Conservation (phyloP, 768 basidiomycete genomes). For the Grammothele lineata region DNA sequence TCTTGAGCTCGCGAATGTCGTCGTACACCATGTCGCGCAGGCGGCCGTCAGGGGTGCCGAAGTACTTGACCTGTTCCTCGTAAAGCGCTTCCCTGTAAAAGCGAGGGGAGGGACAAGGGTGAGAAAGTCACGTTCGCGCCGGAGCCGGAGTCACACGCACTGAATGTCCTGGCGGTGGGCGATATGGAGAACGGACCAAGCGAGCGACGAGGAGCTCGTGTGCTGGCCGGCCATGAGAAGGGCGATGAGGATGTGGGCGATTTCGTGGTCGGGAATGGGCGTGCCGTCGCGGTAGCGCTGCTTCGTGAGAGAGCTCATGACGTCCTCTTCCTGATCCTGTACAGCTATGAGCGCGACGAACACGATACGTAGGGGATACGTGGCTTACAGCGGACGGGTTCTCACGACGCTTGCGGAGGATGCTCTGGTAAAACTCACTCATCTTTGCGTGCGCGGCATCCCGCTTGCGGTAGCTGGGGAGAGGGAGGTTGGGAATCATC, state of each 20-base stretch:
- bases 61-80: constrained; percentile 82
- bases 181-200: constrained; percentile 88
- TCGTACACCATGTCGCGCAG: constrained; percentile 83
- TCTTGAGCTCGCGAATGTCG: constrained; percentile 74
- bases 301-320: constrained; percentile 83
- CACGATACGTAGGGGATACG: no score
- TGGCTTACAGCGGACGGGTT: constrained; percentile 39
- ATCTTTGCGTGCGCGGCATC: constrained; percentile 91
- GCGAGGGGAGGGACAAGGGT: constrained; percentile 1
- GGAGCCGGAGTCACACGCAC: constrained; percentile 59
- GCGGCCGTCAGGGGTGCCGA: constrained; percentile 74
- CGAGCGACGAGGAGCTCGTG: constrained; percentile 88
- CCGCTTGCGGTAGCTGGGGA: constrained; percentile 84
- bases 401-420: constrained; percentile 69
- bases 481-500: constrained; percentile 88
- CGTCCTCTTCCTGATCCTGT: constrained; percentile 73
- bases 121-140: neutral
- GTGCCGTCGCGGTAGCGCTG: constrained; percentile 83
- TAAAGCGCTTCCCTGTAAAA: constrained; percentile 69
- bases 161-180: constrained; percentile 70
- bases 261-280: constrained; percentile 78
- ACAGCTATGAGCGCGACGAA: constrained; percentile 3
- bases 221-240: constrained; percentile 99
- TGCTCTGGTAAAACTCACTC: constrained; percentile 88
- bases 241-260: constrained; percentile 98